Base-by-base conservation (phyloP, 1,139 yeast genomes). In the Kodamaea suecica region DNA sequence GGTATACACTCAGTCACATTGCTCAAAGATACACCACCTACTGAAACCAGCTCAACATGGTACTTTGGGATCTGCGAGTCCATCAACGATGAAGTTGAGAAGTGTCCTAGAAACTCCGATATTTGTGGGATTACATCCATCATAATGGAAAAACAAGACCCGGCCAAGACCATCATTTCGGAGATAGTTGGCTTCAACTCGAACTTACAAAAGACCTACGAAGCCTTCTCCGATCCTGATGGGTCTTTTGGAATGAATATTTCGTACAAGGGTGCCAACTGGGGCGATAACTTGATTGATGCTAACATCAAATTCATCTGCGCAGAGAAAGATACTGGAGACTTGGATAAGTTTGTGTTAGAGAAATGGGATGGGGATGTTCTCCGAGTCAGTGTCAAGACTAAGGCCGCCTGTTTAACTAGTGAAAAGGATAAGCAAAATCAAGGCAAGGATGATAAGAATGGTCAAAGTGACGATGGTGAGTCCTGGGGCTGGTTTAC, bases 401-500 rank as follows among this genome's bases (percentile, higher is more conserved):
- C 70, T 6, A 57, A 55, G 38, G 66, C 70, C 3, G 74, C 68
- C n/a, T 67, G 74, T 43, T 44, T 55, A n/a, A 50, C 63, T 9
- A 55, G 59, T 29, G 53, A 54, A n/a, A 55, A 50, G 32, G 54
- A 44, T 23, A 49, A 52, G 13, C 52, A 50, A 21, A 57, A 53
- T 28, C 49, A 51, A 30, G 52, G 52, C 52, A 49, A 44, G 12
- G 46, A 45, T n/a, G 37, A 41, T 23, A 43, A 45, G 12, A 50
- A 45, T 17, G 32, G 27, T 10, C 40, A 32, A 19, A 14, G 14
- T 17, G 68, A 64, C 33, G 52, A 49, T 33, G 73, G 72, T 21
- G 72, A 66, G 50, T 78, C 78, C 23, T 78, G 84, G 85, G 87
- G 84, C 31, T 81, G 86, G 81, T 81, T 83, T 51, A 78, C 86